Percentiles rank a stretch among this genome's conserved stretches.
Evolutionary conservation across 2,329 filamentous ascomycete species (phyloP).

Genomic region (Rhinocladiella similis): DNA sequence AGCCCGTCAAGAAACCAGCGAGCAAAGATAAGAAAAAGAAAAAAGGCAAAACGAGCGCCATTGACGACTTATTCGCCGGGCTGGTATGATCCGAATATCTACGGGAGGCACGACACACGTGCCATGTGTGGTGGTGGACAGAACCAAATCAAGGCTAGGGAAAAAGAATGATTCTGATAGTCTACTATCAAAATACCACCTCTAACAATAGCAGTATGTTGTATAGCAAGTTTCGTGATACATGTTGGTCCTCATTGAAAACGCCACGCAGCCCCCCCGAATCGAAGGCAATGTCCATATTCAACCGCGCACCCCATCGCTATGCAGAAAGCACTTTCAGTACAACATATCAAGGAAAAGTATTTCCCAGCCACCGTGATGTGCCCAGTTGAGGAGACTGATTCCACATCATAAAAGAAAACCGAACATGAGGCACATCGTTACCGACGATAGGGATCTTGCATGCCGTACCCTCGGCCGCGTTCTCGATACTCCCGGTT

Average conservation of each 20-base stretch:
- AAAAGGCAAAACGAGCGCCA: conserved; percentile 64
- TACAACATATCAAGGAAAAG: not conserved
- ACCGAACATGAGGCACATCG: not conserved
- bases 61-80: conserved; percentile 71
- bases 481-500: conserved; percentile 13
- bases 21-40: conserved; percentile 35
- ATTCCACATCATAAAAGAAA: not conserved
- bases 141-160: not conserved
- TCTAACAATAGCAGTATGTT: too few relatives aligned
- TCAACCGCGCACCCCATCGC: conserved; percentile 9
- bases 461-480: conserved; percentile 14
- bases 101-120: not conserved
- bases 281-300: conserved; percentile 5
- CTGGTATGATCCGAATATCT: conserved; percentile 43
- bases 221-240: not conserved
- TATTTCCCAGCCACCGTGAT: too few relatives aligned
- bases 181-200: too few relatives aligned
- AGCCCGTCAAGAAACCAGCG: not conserved
- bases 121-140: too few relatives aligned
- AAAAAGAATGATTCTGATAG: not conserved
- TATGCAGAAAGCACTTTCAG: conserved; percentile 10
- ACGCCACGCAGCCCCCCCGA: not conserved
- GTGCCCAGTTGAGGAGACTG: too few relatives aligned
- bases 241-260: not conserved
- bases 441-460: conserved; percentile 16